These are phyloP conservation scores for Moricandia arvensis DNA, from an alignment of 345 rosid species.

Conservation along the genomic window DNA sequence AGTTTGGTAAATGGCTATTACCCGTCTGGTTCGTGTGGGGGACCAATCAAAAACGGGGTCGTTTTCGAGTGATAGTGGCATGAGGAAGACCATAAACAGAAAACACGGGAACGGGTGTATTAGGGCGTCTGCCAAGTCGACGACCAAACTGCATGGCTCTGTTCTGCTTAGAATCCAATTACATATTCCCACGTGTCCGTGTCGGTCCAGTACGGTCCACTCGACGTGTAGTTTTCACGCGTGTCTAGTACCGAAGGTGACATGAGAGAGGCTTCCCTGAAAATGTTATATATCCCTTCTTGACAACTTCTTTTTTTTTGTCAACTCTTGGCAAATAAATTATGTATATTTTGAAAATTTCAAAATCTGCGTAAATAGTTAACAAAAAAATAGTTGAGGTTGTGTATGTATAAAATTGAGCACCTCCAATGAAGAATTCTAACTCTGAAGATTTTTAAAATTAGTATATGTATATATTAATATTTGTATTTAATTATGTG, in stretches of 20 bases:
- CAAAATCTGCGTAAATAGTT: background rate
- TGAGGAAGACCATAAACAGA: conserved; percentile 27
- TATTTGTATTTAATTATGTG: too few relatives aligned
- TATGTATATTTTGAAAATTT: conserved; percentile 9
- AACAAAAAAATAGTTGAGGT: background rate
- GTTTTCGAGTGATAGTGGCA: conserved; percentile 3
- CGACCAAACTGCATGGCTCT: conserved; percentile 44
- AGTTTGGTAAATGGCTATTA: conserved; percentile 3
- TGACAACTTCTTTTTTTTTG: too few relatives aligned
- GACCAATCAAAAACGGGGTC: conserved; percentile 19
- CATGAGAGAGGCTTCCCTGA: background rate
- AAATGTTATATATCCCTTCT: background rate
- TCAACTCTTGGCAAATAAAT: background rate
- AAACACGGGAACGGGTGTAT: conserved; percentile 34
- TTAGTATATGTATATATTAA: too few relatives aligned
- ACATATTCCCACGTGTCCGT: conserved; percentile 21
- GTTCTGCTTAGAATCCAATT: conserved; percentile 15
- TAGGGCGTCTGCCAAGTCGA: conserved; percentile 22
- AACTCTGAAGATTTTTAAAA: too few relatives aligned
- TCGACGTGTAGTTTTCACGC: conserved; percentile 39
- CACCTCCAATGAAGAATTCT: too few relatives aligned
- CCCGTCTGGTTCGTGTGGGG: background rate
- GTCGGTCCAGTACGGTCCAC: conserved; percentile 40
- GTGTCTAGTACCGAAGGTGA: conserved; percentile 33
- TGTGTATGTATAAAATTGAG: conserved; percentile 22